Evolutionary conservation across 2,329 filamentous ascomycete genomes (phyloP), one percentile per base, ranked within the genome.

Genomic region (Cucurbitaria berberidis): DNA sequence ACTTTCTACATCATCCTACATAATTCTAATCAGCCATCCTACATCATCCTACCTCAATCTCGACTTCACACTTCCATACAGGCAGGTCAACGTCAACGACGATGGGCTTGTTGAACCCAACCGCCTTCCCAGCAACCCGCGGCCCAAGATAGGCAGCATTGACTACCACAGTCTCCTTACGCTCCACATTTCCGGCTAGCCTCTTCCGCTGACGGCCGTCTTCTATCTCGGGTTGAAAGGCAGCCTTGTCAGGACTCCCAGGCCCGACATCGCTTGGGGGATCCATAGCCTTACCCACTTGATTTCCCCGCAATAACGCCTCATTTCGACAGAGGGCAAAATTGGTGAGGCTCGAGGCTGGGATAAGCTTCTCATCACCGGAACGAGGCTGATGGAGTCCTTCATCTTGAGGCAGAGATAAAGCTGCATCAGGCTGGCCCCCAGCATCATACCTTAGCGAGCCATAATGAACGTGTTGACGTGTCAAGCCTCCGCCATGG

Each of bases 1-100:
- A 43, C 42, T 18, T 41, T 38, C 57, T 22, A 47, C 49, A 51
- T 55, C 55, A 55, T 58, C 41, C 52, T 45, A 52, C 52, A 45
- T 55, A 45, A 48, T 34, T 30, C 38, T 57, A 62, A n/a, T n/a
- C n/a, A n/a, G n/a, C n/a, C n/a, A n/a, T n/a, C n/a, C n/a, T 45
- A 52, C 52, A 45, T 55, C 48, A 48, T 34, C 36, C 38, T 57
- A 62, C 32, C 34, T 27, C 44, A 45, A 35, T 46, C 13, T 48
- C 36, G 3, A 41, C 53, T 48, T 55, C 51, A 48, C 64, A 65
- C 44, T 74, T 69, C 78, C 81, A 84, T 18, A 87, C 78, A 0
- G 88, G 87, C 55, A 95, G 77, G 60, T 92, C 86, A 26, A 96
- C 68, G 69, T 96, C 90, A 11, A 96, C 86, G n/a, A 96, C 87